Conservation (phyloP, 305 asterid species). For the Nicotiana rustica region DNA sequence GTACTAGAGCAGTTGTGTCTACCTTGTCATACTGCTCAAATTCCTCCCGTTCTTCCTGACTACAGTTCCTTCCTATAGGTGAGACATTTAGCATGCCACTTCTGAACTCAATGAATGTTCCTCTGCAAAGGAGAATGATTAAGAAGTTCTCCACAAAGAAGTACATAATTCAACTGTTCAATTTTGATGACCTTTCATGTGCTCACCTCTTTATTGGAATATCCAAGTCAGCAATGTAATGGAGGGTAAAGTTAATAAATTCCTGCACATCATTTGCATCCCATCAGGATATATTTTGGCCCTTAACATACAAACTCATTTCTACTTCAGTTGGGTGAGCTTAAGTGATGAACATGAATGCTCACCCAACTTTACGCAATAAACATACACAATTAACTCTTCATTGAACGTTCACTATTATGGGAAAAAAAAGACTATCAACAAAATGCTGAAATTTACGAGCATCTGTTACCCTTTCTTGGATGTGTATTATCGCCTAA, state of each 20-base stretch:
- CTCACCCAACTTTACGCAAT: neutral
- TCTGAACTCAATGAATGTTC: slow-evolving; percentile 94
- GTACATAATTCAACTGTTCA: neutral
- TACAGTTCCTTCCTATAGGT: slow-evolving; percentile 99
- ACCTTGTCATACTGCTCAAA: slow-evolving; percentile 98
- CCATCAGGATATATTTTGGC: neutral
- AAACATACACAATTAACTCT: neutral
- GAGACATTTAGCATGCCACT: slow-evolving; percentile 98
- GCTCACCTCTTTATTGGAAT: slow-evolving; percentile 89
- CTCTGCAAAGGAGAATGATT: slow-evolving; percentile 51
- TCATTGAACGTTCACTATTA: neutral
- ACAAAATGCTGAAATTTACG: too few relatives aligned
- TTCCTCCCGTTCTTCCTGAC: slow-evolving; percentile 95
- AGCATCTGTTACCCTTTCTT: too few relatives aligned
- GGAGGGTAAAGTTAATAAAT: slow-evolving; percentile 87
- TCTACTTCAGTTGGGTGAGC: neutral
- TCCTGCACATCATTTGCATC: slow-evolving; percentile 67
- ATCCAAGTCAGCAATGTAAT: slow-evolving; percentile 95
- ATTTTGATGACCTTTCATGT: slow-evolving; percentile 26
- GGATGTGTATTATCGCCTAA: too few relatives aligned
- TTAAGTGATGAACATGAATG: neutral
- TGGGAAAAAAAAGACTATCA: too few relatives aligned
- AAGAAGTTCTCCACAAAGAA: slow-evolving; percentile 34
- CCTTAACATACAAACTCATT: neutral
- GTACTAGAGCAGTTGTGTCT: slow-evolving; percentile 17